Evolutionary conservation across 768 basidiomycete species (phyloP), one percentile per base, ranked within the genome.

Genomic region (Gymnopilus junonius): DNA sequence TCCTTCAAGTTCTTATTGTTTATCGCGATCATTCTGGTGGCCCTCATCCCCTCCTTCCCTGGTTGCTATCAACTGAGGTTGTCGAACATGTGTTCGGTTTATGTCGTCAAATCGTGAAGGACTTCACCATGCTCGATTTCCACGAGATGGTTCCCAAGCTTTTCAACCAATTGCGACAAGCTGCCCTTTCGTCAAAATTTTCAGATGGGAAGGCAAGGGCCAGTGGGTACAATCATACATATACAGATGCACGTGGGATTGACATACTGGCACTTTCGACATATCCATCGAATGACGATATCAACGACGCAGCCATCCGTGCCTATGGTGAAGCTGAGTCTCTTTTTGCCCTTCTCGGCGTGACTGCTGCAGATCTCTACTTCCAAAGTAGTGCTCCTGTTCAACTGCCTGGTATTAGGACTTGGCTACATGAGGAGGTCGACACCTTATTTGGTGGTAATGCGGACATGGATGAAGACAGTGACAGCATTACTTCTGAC

Each of bases 41-140:
- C 4, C 21, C 27, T 3, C 43, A 31, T 6, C 76, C 79, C 0
- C 62, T 80, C 6, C 59, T 79, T 4, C 74, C 73, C 0, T 80
- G 77, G 75, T 51, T 75, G 0, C 57, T 66, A 20, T 71, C 67
- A 1, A 77, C 68, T 0, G 74, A 79, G 55, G 63, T 66, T 4
- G 68, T 67, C 51, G 77, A 80, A 56, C 79, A 81, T 60, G 61
- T 73, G 15, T 80, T 77, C 63, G 78, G 76, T 0, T 40, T 62
- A 20, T 42, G 60, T 20, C 70, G 76, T 0, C 53, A 69, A 17
- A 64, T 77, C 4, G 55, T 78, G 50, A 70, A 72, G 27, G 78
- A 81, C 50, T 80, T 79, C 62, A 78, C 77, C 0, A 50, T 63
- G 20, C 65, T 72, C 5, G 74, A 79, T 54, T 71, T 76, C 57